A percentile compares a stretch with the other conserved stretches of the same genome.
Evolutionary conservation across 108 stramenopile genomes (phyloP).

Genomic region (Chaetoceros tenuissimus): DNA sequence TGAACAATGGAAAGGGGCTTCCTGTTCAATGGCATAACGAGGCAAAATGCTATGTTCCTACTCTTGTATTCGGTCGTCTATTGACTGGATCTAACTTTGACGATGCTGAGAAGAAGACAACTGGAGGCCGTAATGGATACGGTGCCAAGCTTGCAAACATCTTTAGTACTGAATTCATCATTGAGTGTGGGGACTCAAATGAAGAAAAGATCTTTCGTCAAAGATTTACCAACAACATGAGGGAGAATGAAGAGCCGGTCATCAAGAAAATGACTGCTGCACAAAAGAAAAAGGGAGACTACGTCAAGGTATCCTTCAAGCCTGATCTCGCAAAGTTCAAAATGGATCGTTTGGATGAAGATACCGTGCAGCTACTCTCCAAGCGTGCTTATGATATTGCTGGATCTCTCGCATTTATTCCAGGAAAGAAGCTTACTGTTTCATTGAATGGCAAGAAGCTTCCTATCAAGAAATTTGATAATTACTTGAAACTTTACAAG

Average conservation of each 20-base stretch:
- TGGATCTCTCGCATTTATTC: conserved; percentile 77
- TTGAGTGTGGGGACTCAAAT: conserved; percentile 86
- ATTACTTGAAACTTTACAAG: conserved; percentile 88
- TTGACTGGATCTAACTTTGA: conserved; percentile 99
- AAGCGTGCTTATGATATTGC: conserved; percentile 99
- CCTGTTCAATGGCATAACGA: conserved; percentile 67
- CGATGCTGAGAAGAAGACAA: conserved; percentile 95
- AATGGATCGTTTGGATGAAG: conserved; percentile 86
- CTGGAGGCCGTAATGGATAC: conserved; percentile 98
- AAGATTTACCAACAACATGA: conserved; percentile 91
- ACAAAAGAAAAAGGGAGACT: conserved; percentile 83
- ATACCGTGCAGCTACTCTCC: conserved; percentile 82
- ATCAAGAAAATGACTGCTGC: conserved; percentile 54
- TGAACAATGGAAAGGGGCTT: conserved; percentile 89
- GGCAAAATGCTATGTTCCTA: conserved; percentile 82
- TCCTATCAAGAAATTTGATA: conserved; percentile 84
- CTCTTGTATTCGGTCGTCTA: conserved; percentile 96
- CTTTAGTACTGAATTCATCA: conserved; percentile 83
- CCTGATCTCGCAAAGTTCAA: conserved; percentile 92
- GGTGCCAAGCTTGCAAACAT: conserved; percentile 99
- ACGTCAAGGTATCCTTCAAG: conserved; percentile 93
- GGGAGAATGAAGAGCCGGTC: conserved; percentile 43
- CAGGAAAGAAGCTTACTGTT: conserved; percentile 83
- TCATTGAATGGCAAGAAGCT: conserved; percentile 89
- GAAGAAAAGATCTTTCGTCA: conserved; percentile 76